Percentiles rank a stretch among this genome's conserved stretches.
Conservation (phyloP, 2,329 filamentous ascomycete species). For the Monosporascus sp. region DNA sequence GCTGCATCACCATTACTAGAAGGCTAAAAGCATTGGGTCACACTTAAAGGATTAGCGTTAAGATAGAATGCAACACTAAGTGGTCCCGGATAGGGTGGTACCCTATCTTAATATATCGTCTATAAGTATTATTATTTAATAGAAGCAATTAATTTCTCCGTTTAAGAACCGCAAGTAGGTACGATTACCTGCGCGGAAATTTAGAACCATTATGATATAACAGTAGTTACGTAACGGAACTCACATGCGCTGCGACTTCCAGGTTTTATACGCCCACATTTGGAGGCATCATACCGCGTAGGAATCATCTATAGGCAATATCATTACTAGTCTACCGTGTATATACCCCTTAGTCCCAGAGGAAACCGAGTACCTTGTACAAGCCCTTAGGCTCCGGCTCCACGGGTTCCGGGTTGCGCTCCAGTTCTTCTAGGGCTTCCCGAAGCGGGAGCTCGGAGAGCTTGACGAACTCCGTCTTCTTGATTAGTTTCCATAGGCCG, state of each 20-base stretch:
- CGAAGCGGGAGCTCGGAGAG: conserved; percentile 46
- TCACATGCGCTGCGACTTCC: too few relatives aligned
- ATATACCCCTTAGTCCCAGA: not conserved
- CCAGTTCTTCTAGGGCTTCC: conserved; percentile 45
- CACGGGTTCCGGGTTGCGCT: conserved; percentile 10
- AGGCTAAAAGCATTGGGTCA: not conserved
- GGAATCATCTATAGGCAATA: too few relatives aligned
- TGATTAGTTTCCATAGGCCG: conserved; percentile 59
- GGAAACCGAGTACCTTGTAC: not conserved
- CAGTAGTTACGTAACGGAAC: too few relatives aligned
- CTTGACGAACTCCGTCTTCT: conserved; percentile 51
- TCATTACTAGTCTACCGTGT: not conserved
- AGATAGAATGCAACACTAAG: not conserved
- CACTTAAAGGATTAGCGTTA: not conserved
- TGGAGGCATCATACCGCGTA: too few relatives aligned
- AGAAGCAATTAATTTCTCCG: too few relatives aligned
- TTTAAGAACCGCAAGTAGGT: too few relatives aligned
- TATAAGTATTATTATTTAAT: too few relatives aligned
- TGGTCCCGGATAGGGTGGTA: too few relatives aligned
- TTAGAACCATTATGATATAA: too few relatives aligned
- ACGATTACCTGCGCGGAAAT: too few relatives aligned
- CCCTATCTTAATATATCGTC: too few relatives aligned
- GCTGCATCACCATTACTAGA: not conserved
- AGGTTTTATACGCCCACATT: too few relatives aligned
- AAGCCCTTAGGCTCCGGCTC: not conserved